Conservation (phyloP, 2,329 filamentous ascomycete species). For the Sclerotinia minor region DNA sequence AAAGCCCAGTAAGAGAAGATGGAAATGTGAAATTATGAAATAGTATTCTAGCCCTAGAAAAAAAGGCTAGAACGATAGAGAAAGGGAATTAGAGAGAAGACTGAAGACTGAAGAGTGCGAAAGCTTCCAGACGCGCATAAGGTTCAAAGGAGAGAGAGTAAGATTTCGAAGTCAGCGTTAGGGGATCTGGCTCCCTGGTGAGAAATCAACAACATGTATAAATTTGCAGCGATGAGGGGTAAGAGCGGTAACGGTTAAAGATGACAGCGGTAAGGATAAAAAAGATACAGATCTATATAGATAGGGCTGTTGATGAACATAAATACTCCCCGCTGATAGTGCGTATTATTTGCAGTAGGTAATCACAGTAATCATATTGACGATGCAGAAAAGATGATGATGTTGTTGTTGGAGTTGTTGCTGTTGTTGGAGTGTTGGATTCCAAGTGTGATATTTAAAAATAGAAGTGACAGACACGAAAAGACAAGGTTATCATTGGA, state of each 20-base stretch:
- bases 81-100: not conserved
- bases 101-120: not conserved
- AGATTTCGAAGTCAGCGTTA: not conserved
- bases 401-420: not conserved
- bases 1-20: not conserved
- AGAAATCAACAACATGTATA: slow-evolving; percentile 20
- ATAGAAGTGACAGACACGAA: slow-evolving; percentile 10
- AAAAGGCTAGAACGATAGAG: slow-evolving; percentile 6
- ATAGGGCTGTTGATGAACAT: slow-evolving; percentile 5
- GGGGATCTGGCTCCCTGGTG: slow-evolving; percentile 20
- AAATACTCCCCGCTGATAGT: slow-evolving; percentile 6
- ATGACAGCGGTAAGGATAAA: slow-evolving; percentile 5
- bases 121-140: slow-evolving; percentile 7
- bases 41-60: slow-evolving; percentile 8
- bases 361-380: slow-evolving; percentile 14
- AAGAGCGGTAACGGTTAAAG: not conserved
- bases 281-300: not conserved
- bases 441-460: slow-evolving; percentile 10
- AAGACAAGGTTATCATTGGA: not conserved
- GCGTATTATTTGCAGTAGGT: not conserved
- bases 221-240: slow-evolving; percentile 1
- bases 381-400: not conserved
- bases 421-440: slow-evolving; percentile 17
- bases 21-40: slow-evolving; percentile 2
- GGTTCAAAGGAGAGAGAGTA: slow-evolving; percentile 4